Base-by-base conservation (phyloP, 805 yeast species). In the Metschnikowia kofuensis region DNA sequence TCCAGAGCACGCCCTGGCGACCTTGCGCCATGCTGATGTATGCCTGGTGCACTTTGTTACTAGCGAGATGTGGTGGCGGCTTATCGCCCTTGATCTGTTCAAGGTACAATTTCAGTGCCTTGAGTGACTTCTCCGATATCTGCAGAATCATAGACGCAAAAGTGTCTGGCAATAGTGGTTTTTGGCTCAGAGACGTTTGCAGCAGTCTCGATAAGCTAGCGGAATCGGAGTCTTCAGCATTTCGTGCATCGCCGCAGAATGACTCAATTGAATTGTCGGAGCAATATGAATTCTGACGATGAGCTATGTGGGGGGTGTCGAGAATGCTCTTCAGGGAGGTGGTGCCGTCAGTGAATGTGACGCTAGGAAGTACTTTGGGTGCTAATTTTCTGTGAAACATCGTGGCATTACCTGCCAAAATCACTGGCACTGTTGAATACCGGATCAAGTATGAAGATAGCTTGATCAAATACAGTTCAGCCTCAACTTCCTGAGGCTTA, bases 361-460 rank as follows among this genome's bases (percentile, higher is more conserved):
- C 59, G 28, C 45, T 40, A 21, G 49, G 49, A 29, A 39, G 26
- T 28, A 11, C 48, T 28, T 47, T 43, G 29, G 51, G 27, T 14
- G 16, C 38, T 6, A 40, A 39, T 14, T 43, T 42, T n/a, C 28
- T 32, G 44, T 59, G 62, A 44, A 51, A 59, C 1, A 38, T 31
- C 14, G 66, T 62, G 31, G 55, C 32, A 41, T 61, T 68, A 7
- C 75, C 75, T 7, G 69, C 72, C 35, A 71, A 45, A 2, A 73
- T 58, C 32, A 69, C 70, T 0, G 78, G 78, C 2, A 70, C 63
- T 0, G 73, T 57, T 6, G 74, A 67, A 52, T 73, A 71, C 43
- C 70, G 69, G 35, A 73, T 55, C 40, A 69, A 51, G 52, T 69
- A 73, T 31, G 74, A 68, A 12, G 70, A 61, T 34, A 72, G 58